Base-by-base conservation (phyloP, 257 asterid species). In the Solanum dulcamara region DNA sequence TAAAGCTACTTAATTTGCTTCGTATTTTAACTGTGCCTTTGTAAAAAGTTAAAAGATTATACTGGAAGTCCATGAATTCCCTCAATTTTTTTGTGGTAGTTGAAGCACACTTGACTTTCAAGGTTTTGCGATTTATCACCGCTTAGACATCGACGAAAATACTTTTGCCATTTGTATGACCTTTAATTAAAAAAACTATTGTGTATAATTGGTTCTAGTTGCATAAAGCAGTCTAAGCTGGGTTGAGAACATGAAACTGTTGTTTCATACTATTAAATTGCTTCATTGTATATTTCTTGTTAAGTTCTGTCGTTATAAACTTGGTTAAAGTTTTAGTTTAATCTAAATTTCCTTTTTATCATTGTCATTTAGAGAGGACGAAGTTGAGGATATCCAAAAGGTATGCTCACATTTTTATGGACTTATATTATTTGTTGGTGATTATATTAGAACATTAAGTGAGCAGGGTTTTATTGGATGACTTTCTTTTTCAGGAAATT, bases 341-440 rank as follows among this genome's bases (percentile, higher is more conserved):
- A 84, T 84, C 84, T 88, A 81, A 85, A 87, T 72, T 84, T 26
- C 62, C 71, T 83, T 79, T 40, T 81, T 53, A 84, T 88, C 80
- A 86, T 84, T 85, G 84, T 85, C 80, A 70, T 77, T 55, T 95
- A 97, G 99, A 89, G 99, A 97, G 93, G 99, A 97, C 87, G 99
- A 97, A 89, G 93, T 97, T 87, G 99, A 97, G 86, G 99, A 97
- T 91, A 95, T 97, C 88, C 99, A 97, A 88, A 95, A 93, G 99
- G 99, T 97, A 90, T 80, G 42, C 80, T 86, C 86, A 30, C 84
- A 84, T 86, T 83, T 84, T 66, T 74, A n/a, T 57, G 77, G 81
- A 57, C 38, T 67, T 14, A 13, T 14, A 35, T 70, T 55, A 84
- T 50, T 67, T 57, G 28, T 28, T 85, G 40, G 70, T 44, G 77